These are phyloP conservation scores for Hermanozyma aechmeae DNA, from an alignment of 805 yeast genomes.

Conservation along the genomic window DNA sequence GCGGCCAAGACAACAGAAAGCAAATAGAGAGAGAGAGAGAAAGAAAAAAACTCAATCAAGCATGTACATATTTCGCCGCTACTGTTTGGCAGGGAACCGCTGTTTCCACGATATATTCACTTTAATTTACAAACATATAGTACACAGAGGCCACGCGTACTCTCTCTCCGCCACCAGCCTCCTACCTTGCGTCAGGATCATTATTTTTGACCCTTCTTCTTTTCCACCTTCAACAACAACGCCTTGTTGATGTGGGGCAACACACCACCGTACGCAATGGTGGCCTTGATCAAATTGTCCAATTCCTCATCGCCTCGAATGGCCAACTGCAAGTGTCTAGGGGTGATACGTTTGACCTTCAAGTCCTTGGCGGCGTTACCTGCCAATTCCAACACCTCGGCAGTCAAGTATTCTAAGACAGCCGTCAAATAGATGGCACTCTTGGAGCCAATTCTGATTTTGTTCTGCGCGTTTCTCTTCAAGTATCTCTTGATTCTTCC, in stretches of 20 bases:
- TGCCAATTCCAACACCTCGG: slow-evolving; percentile 23
- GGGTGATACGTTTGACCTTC: slow-evolving; percentile 24
- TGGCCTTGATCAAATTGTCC: slow-evolving; percentile 24
- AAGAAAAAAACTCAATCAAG: too few species aligned
- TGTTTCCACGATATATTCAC: too few species aligned
- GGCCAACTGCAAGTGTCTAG: slow-evolving; percentile 23
- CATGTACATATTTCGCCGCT: too few species aligned
- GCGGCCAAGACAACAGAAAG: too few species aligned
- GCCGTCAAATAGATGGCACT: slow-evolving; percentile 54
- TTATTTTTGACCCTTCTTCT: slow-evolving; percentile 15
- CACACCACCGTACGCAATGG: slow-evolving; percentile 25
- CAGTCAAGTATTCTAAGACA: slow-evolving; percentile 21
- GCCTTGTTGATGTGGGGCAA: slow-evolving; percentile 26
- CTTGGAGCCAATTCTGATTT: slow-evolving; percentile 70
- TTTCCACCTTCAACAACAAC: slow-evolving; percentile 22
- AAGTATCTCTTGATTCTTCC: slow-evolving; percentile 97
- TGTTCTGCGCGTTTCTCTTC: slow-evolving; percentile 73
- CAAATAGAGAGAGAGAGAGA: too few species aligned
- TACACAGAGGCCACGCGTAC: too few species aligned
- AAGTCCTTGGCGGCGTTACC: slow-evolving; percentile 24
- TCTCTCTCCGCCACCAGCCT: too few species aligned
- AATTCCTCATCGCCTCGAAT: slow-evolving; percentile 23
- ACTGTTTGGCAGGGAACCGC: too few species aligned
- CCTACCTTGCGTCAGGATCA: too few species aligned
- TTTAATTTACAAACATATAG: too few species aligned